phyloP scores from a whole-genome alignment of 306 rosid genomes.

The Quercus berberidifolia region DNA sequence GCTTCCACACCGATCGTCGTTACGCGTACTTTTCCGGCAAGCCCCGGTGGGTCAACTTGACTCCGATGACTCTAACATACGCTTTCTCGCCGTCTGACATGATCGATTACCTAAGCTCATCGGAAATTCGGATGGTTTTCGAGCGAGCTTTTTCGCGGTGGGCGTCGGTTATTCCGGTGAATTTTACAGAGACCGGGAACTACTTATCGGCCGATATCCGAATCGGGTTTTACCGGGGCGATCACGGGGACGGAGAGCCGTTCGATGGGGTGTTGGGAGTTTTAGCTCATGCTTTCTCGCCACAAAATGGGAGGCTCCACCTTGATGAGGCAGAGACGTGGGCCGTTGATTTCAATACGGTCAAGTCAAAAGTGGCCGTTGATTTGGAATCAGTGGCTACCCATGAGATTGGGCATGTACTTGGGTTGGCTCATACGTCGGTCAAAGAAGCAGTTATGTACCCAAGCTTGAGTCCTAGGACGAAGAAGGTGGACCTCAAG shows the following conservation, averaged over 20 bases:
- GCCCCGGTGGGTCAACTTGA: slow-evolving; percentile 64
- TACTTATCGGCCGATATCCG: slow-evolving; percentile 59
- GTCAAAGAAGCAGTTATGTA: slow-evolving; percentile 87
- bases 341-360: slow-evolving; percentile 67
- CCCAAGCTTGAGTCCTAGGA: slow-evolving; percentile 78
- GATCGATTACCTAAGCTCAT: slow-evolving; percentile 40
- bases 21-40: slow-evolving; percentile 68
- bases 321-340: slow-evolving; percentile 81
- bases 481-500: slow-evolving; percentile 57
- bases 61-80: slow-evolving; percentile 60
- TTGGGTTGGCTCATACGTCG: slow-evolving; percentile 76
- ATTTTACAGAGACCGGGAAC: slow-evolving; percentile 38
- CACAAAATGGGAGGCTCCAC: slow-evolving; percentile 83
- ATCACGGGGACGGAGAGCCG: slow-evolving; percentile 94
- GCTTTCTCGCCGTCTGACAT: slow-evolving; percentile 52
- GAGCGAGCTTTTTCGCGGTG: slow-evolving; percentile 66
- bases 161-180: slow-evolving; percentile 85
- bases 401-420: slow-evolving; percentile 95
- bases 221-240: slow-evolving; percentile 74
- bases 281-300: slow-evolving; percentile 89
- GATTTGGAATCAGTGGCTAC: slow-evolving; percentile 94
- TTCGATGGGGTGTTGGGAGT: slow-evolving; percentile 88
- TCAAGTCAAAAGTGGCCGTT: slow-evolving; percentile 69
- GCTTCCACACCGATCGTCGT: slow-evolving; percentile 40
- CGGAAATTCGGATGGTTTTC: slow-evolving; percentile 47